Evolutionary conservation across 2,329 filamentous ascomycete genomes (phyloP), one percentile per base, ranked within the genome.

Genomic region (Nemania diffusa): DNA sequence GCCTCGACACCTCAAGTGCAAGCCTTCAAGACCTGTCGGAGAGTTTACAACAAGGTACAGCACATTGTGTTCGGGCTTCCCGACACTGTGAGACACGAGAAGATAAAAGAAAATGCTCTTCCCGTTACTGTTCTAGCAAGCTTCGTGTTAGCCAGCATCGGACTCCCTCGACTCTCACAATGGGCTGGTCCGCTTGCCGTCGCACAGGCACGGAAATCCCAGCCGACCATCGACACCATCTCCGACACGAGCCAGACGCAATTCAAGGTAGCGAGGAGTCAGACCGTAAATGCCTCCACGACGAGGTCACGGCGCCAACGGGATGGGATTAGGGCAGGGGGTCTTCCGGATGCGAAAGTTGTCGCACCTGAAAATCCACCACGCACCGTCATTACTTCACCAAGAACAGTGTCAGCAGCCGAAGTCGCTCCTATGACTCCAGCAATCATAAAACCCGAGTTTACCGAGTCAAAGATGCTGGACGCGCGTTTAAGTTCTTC

Each of bases 1-100:
- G 87, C 91, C 62, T 83, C 86, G 75, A 92, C 91, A 65, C 92
- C 92, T 2, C 90, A 91, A 77, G 90, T 91, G 68, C 88, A 90
- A 74, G 86, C 91, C 57, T 96, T 96, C 81, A 90, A 92, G 81
- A 95, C 91, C 57, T 95, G 92, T 77, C 88, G 92, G 67, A 85
- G 93, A 75, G 89, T 96, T 73, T 95, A 94, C 82, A 96, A 96
- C 81, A 93, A 93, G 80, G 92, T 96, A 44, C 92, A 96, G 80
- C 90, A 93, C 79, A 93, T 96, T 73, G 92, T 96, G 27, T 96
- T 96, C 78, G 92, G 92, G 22, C 84, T 91, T 26, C 85, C 90
- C 37, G 92, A 95, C 75, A 85, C 87, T 27, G 84, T 85, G 67
- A 86, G 89, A 65, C 85, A 89, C 71, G 91, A 93, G 73, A 91